Evolutionary conservation across 441 rosid species (phyloP).

Genomic region (Arabidopsis lyrata): DNA sequence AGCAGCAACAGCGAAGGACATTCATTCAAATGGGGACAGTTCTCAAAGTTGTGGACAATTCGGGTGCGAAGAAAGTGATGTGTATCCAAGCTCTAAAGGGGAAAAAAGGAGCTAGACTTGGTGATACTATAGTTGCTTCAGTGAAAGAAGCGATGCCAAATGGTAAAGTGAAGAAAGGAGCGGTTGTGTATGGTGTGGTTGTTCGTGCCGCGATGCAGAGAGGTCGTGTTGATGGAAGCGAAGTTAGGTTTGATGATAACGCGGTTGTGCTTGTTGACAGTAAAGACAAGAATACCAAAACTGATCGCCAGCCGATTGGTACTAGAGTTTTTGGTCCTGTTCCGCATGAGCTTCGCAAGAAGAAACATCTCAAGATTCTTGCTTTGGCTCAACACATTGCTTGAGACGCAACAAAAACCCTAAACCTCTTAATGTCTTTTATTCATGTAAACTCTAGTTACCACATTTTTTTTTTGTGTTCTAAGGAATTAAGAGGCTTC

Average conservation of each 20-base stretch:
- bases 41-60: slow-evolving; percentile 90
- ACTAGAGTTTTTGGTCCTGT: slow-evolving; percentile 90
- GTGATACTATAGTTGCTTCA: slow-evolving; percentile 85
- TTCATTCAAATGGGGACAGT: slow-evolving; percentile 94
- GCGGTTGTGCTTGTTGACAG: slow-evolving; percentile 84
- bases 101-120: slow-evolving; percentile 83
- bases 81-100: slow-evolving; percentile 88
- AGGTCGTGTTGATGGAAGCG: slow-evolving; percentile 89
- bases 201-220: slow-evolving; percentile 93
- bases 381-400: slow-evolving; percentile 84
- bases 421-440: not conserved
- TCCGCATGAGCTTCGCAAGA: slow-evolving; percentile 88
- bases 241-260: slow-evolving; percentile 92
- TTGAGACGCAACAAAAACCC: slow-evolving; percentile 41
- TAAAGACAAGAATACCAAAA: slow-evolving; percentile 44
- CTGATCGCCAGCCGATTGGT: slow-evolving; percentile 79
- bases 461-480: not conserved
- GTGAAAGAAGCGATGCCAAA: slow-evolving; percentile 94
- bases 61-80: slow-evolving; percentile 90
- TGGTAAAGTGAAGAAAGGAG: slow-evolving; percentile 96
- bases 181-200: slow-evolving; percentile 81
- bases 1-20: slow-evolving; percentile 70
- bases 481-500: not conserved
- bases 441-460: not conserved
- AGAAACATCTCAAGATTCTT: slow-evolving; percentile 84